Evolutionary conservation across 1,284 basidiomycete species (phyloP).

Genomic region (Neolentinus lepideus): DNA sequence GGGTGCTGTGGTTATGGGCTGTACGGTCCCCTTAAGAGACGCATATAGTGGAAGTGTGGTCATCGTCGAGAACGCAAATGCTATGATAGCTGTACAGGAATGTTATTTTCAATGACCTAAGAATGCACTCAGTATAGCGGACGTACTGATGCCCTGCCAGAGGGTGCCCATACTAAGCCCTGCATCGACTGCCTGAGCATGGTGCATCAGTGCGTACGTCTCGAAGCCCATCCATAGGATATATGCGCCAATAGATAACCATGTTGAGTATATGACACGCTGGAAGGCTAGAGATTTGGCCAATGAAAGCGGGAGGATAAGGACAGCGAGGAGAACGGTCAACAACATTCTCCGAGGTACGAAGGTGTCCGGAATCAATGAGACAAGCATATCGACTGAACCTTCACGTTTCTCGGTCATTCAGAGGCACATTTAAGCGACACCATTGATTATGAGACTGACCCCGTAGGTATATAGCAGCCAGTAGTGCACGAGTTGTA

Average conservation of each 20-base stretch:
- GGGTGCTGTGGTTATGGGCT: conserved; percentile 32
- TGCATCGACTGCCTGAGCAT: conserved; percentile 28
- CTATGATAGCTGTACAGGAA: conserved; percentile 33
- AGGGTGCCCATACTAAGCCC: conserved; percentile 37
- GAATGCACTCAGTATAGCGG: background rate
- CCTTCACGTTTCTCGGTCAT: too few relatives aligned
- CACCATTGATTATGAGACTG: too few relatives aligned
- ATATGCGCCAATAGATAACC: conserved; percentile 50
- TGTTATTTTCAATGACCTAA: background rate
- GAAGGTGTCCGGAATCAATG: conserved; percentile 29
- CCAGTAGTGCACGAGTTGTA: conserved; percentile 39
- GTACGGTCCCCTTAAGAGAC: conserved; percentile 40
- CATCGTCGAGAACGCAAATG: conserved; percentile 59
- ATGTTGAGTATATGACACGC: conserved; percentile 46
- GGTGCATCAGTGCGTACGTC: conserved; percentile 40
- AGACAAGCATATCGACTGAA: conserved; percentile 41
- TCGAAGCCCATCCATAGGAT: conserved; percentile 49
- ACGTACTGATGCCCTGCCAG: conserved; percentile 61
- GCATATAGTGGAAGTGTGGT: conserved; percentile 59
- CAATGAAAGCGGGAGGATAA: conserved; percentile 42
- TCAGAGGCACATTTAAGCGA: too few relatives aligned
- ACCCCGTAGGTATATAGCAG: conserved; percentile 60
- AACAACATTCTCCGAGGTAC: conserved; percentile 27
- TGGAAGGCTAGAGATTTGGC: conserved; percentile 45
- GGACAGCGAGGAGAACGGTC: conserved; percentile 31